A percentile compares a stretch with the other conserved stretches of the same genome.
phyloP scores from a whole-genome alignment of 768 basidiomycete genomes.

The Tricholoma matsutake region DNA sequence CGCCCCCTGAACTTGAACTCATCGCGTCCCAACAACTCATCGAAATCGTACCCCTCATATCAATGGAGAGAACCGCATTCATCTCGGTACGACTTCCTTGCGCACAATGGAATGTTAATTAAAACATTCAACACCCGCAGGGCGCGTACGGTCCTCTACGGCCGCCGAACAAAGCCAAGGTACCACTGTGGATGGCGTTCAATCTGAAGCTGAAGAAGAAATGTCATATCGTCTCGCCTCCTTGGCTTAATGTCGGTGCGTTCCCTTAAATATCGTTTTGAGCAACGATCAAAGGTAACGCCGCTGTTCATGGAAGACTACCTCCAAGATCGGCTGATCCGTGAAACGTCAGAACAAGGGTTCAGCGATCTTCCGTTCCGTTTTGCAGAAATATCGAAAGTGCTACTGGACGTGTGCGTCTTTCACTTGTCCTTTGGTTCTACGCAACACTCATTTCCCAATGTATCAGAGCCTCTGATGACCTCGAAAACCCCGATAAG shows the following conservation, averaged over 20 bases:
- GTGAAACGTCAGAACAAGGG: constrained; percentile 68
- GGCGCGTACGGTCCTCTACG: constrained; percentile 91
- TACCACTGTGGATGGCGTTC: constrained; percentile 97
- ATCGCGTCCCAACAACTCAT: constrained; percentile 82
- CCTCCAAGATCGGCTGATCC: constrained; percentile 67
- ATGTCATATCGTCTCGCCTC: constrained; percentile 87
- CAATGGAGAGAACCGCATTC: constrained; percentile 89
- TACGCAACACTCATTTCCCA: not conserved
- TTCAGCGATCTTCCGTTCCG: constrained; percentile 86
- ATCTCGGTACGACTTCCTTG: constrained; percentile 62
- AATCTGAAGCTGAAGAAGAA: constrained; percentile 94
- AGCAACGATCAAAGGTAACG: not conserved
- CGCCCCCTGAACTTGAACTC: constrained; percentile 84
- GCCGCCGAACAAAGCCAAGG: constrained; percentile 77
- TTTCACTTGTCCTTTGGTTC: not conserved
- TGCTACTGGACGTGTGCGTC: constrained; percentile 88
- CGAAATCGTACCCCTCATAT: constrained; percentile 83
- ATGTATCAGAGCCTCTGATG: constrained; percentile 75
- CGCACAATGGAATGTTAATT: constrained; percentile 3
- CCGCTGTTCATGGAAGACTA: constrained; percentile 50
- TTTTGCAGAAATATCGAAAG: constrained; percentile 87
- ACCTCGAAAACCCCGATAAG: constrained; percentile 80
- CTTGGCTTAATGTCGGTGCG: constrained; percentile 86
- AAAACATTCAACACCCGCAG: constrained; percentile 39
- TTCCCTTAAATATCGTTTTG: constrained; percentile 4